Percentiles rank a stretch among this genome's conserved stretches.
Conservation (phyloP, 176 grass and related monocot genomes). For the Poa pratensis region DNA sequence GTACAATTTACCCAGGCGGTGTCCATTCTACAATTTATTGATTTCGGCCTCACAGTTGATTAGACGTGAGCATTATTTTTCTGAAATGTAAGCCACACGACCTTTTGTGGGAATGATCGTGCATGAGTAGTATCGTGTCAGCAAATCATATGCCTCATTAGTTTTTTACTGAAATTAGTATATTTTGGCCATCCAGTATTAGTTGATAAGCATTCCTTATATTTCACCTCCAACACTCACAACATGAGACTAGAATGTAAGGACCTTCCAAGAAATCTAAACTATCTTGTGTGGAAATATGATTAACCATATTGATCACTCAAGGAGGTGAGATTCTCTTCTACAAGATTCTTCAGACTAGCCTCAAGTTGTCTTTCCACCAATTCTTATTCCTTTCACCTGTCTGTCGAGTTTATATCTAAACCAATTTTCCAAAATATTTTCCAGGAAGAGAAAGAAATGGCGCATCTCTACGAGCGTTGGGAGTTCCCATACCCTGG, state of each 20-base stretch:
- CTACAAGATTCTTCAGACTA: neutral
- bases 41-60: neutral
- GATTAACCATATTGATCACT: neutral
- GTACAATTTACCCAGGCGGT: neutral
- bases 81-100: neutral
- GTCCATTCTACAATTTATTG: neutral
- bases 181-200: neutral
- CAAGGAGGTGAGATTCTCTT: neutral
- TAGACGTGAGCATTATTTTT: neutral
- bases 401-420: neutral
- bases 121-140: neutral
- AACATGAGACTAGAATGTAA: neutral
- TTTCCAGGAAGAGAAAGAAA: slow-evolving; percentile 86
- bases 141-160: neutral
- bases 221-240: neutral
- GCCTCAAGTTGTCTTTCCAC: neutral
- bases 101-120: neutral
- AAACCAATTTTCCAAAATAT: slow-evolving; percentile 6
- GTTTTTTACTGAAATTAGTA: neutral
- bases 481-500: slow-evolving; percentile 77
- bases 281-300: neutral
- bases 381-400: neutral
- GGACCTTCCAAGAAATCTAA: neutral
- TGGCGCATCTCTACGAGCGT: slow-evolving; percentile 84
- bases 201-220: neutral